These are phyloP conservation scores for Xerocomellus intermedius DNA, from an alignment of 768 basidiomycete genomes.

Conservation along the genomic window DNA sequence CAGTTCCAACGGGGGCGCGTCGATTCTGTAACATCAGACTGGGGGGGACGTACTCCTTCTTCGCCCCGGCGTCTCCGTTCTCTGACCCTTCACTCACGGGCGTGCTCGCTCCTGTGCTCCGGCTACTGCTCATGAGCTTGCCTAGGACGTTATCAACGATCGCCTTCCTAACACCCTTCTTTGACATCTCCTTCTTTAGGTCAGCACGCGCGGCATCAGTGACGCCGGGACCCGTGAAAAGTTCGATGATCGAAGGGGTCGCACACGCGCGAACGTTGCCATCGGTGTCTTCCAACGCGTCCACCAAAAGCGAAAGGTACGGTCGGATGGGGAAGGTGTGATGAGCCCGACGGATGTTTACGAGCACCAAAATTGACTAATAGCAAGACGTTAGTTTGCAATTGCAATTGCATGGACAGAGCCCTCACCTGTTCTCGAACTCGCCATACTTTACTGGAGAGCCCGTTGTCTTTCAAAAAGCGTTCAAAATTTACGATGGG, in stretches of 20 bases:
- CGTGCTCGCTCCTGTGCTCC: conserved; percentile 40
- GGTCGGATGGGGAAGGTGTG: conserved; percentile 77
- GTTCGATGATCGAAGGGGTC: conserved; percentile 71
- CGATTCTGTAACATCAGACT: conserved; percentile 59
- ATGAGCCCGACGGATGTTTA: conserved; percentile 68
- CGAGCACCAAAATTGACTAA: conserved; percentile 64
- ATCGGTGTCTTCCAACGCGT: conserved; percentile 87
- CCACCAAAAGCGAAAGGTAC: conserved; percentile 78
- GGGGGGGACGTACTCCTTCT: conserved; percentile 72
- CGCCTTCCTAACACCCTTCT: conserved; percentile 82
- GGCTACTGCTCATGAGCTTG: conserved; percentile 52
- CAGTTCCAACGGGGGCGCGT: conserved; percentile 43
- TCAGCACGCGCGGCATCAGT: conserved; percentile 88
- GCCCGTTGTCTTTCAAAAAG: conserved; percentile 65
- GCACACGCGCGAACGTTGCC: conserved; percentile 86
- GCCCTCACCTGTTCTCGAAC: conserved; percentile 79
- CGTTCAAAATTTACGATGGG: conserved; percentile 71
- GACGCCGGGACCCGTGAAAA: conserved; percentile 83
- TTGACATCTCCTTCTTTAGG: conserved; percentile 87
- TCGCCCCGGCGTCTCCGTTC: conserved; percentile 36
- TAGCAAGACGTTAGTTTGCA: conserved; percentile 1
- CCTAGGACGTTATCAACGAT: conserved; percentile 79
- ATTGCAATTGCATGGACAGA: background rate
- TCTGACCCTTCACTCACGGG: conserved; percentile 61
- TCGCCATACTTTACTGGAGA: conserved; percentile 82